Evolutionary conservation across 225 moss, liverwort and hornwort genomes (phyloP).

Genomic region (Marchantia paleacea): DNA sequence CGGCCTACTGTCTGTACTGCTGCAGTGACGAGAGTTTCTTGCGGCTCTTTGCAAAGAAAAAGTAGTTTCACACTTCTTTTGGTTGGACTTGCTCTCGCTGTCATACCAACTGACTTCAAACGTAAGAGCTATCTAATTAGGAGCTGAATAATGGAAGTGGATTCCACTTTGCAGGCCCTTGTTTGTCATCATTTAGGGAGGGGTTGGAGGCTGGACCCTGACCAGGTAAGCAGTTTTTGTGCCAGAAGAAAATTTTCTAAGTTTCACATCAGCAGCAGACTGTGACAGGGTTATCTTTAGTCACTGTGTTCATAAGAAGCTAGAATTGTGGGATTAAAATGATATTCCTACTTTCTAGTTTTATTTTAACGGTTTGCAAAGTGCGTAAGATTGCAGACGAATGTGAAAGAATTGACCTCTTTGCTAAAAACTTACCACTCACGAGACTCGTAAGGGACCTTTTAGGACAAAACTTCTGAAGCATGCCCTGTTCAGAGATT

Average conservation of each 20-base stretch:
- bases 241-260: background rate
- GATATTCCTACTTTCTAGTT: background rate
- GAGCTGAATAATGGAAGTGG: constrained; percentile 4
- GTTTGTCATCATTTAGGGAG: constrained; percentile 84
- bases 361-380: background rate
- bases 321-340: background rate
- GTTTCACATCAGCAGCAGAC: background rate
- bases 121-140: background rate
- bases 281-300: background rate
- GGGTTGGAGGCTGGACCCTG: constrained; percentile 73
- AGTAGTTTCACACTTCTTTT: background rate
- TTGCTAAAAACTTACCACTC: no score
- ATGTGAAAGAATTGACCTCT: no score
- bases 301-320: background rate
- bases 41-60: background rate
- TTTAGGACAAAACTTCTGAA: background rate
- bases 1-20: background rate
- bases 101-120: background rate
- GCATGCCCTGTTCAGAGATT: background rate
- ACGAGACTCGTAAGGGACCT: background rate
- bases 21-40: background rate
- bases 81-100: background rate
- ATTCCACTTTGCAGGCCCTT: constrained; percentile 63
- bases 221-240: constrained; percentile 45
- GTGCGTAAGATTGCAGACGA: background rate